These are phyloP conservation scores for Ophiostoma novo-ulmi DNA, from an alignment of 2,329 filamentous ascomycete genomes.

Conservation along the genomic window DNA sequence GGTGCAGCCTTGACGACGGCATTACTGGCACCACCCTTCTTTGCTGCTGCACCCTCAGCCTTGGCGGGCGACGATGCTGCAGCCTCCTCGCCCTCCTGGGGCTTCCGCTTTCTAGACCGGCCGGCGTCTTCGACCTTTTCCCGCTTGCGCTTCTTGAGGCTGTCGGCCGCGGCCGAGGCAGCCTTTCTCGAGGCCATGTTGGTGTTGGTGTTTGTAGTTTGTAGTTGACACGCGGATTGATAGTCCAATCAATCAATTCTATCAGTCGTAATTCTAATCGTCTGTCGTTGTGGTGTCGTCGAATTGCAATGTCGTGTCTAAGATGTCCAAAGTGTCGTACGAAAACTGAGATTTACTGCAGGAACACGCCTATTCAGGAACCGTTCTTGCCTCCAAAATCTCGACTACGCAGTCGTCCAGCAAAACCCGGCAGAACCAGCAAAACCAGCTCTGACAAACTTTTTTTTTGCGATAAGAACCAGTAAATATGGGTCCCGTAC, in stretches of 20 bases:
- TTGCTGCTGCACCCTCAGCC: not conserved
- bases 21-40: not conserved
- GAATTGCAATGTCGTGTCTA: no score
- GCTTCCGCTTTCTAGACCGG: constrained; percentile 26
- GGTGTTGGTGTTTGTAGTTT: not conserved
- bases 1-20: constrained; percentile 16
- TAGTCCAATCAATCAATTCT: not conserved
- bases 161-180: constrained; percentile 30
- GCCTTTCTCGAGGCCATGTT: constrained; percentile 29
- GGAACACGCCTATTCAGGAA: constrained; percentile 4
- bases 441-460: constrained; percentile 19
- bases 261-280: not conserved
- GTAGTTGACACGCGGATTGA: not conserved
- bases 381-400: constrained; percentile 14
- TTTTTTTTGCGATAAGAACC: constrained; percentile 27
- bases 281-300: not conserved
- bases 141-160: constrained; percentile 34
- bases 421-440: not conserved
- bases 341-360: constrained; percentile 14
- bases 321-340: not conserved
- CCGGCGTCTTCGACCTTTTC: constrained; percentile 32
- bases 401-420: constrained; percentile 3
- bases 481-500: constrained; percentile 12
- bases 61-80: not conserved
- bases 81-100: constrained; percentile 18